Conservation (phyloP, 2,329 filamentous ascomycete genomes). For the Fusarium continuum region DNA sequence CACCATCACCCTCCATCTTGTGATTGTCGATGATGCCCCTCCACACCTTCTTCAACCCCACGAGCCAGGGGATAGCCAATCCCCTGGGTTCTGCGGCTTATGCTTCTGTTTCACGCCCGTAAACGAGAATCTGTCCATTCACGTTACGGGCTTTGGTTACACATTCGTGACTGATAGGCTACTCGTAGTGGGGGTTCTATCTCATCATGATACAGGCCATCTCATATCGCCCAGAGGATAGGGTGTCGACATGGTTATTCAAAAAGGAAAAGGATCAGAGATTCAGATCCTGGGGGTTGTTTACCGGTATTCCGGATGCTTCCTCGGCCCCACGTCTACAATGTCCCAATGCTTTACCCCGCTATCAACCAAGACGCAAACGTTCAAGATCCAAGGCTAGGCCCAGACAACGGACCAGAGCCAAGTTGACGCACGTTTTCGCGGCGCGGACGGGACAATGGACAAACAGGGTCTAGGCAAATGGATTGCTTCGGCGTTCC, state of each 20-base stretch:
- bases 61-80: slow-evolving; percentile 10
- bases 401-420: neutral
- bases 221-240: slow-evolving; percentile 3
- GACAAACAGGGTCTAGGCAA: slow-evolving; percentile 9
- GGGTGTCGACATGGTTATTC: neutral
- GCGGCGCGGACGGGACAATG: slow-evolving; percentile 13
- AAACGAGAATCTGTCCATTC: neutral
- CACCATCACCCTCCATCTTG: slow-evolving; percentile 22
- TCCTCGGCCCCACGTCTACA: slow-evolving; percentile 15
- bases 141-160: slow-evolving; percentile 27
- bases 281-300: neutral
- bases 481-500: slow-evolving; percentile 34
- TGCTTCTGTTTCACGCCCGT: neutral
- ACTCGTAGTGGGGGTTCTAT: slow-evolving; percentile 2
- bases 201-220: slow-evolving; percentile 19
- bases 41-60: slow-evolving; percentile 24
- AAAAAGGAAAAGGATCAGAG: neutral
- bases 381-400: slow-evolving; percentile 3
- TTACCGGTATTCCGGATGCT: slow-evolving; percentile 26
- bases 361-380: slow-evolving; percentile 31
- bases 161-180: slow-evolving; percentile 27
- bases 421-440: slow-evolving; percentile 9
- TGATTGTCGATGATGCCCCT: slow-evolving; percentile 16
- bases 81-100: slow-evolving; percentile 5
- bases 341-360: slow-evolving; percentile 29